A percentile compares a stretch with the other conserved stretches of the same genome.
phyloP scores from a whole-genome alignment of 2,329 filamentous ascomycete species.

The Diaporthe sp. region DNA sequence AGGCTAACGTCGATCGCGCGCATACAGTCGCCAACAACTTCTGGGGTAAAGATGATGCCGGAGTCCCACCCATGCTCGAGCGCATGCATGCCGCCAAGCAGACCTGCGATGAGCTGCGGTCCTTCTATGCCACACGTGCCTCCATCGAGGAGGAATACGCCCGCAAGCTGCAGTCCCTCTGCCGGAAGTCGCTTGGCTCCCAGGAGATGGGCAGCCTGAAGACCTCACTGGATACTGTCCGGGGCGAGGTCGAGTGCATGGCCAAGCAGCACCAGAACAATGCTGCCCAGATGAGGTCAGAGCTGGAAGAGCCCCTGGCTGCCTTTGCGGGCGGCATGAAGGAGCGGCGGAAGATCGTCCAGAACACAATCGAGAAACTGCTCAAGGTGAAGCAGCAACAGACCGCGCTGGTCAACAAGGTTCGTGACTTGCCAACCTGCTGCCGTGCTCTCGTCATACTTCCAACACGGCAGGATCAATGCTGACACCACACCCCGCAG shows the following conservation, averaged over 20 bases:
- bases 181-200: conserved; percentile 89
- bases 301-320: conserved; percentile 91
- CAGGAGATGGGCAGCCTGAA: conserved; percentile 87
- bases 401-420: conserved; percentile 91
- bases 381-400: conserved; percentile 94
- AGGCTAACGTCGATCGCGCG: conserved; percentile 26
- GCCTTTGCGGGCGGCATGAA: conserved; percentile 97
- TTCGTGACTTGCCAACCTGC: conserved; percentile 47
- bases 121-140: conserved; percentile 90
- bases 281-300: conserved; percentile 93
- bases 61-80: conserved; percentile 88
- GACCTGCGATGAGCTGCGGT: conserved; percentile 91
- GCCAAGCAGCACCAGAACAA: conserved; percentile 93
- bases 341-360: conserved; percentile 95
- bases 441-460: background rate
- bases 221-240: conserved; percentile 85
- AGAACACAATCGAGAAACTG: conserved; percentile 92
- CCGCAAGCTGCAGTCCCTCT: conserved; percentile 85
- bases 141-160: conserved; percentile 98
- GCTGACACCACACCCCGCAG: conserved; percentile 56
- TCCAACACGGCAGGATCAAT: background rate
- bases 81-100: conserved; percentile 96
- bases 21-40: conserved; percentile 94
- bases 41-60: conserved; percentile 99
- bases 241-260: conserved; percentile 91